Conservation (phyloP, 306 rosid species). For the Sesbania bispinosa region DNA sequence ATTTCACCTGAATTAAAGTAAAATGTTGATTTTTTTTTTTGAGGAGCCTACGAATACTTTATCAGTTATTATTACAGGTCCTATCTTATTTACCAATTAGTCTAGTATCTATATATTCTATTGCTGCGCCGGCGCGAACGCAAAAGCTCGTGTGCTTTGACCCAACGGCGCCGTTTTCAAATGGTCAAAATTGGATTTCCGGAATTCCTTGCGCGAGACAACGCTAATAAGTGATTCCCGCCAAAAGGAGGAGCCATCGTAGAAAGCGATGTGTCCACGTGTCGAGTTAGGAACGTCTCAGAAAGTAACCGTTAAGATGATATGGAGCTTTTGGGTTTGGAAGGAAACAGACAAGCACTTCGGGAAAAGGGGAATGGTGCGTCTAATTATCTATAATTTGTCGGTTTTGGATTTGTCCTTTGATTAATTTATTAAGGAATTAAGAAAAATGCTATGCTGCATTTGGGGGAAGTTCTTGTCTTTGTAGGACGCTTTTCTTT, state of each 20-base stretch:
- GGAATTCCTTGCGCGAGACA: neutral
- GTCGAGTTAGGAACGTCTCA: conserved; percentile 30
- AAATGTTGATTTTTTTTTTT: too few species aligned
- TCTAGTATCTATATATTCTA: too few species aligned
- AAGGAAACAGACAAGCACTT: conserved; percentile 24
- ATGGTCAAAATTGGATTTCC: conserved; percentile 32
- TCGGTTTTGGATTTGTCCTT: neutral
- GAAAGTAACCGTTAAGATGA: conserved; percentile 71
- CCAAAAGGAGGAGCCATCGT: conserved; percentile 28
- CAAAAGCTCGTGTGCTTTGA: neutral
- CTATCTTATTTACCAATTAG: too few species aligned
- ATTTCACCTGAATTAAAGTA: neutral
- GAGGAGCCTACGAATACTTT: too few species aligned
- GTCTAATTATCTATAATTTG: neutral
- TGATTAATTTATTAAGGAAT: neutral
- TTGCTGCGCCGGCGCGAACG: too few species aligned
- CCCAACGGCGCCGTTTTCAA: conserved; percentile 36
- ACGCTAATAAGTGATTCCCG: conserved; percentile 36
- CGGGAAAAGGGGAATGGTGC: conserved; percentile 23
- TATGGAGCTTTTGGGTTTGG: conserved; percentile 28
- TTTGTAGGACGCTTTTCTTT: neutral
- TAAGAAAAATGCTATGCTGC: too few species aligned
- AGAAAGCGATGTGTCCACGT: conserved; percentile 42
- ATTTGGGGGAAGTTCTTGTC: neutral
- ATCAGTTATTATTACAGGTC: too few species aligned